phyloP scores from a whole-genome alignment of 2,329 filamentous ascomycete genomes.

The Penicillium sp. region DNA sequence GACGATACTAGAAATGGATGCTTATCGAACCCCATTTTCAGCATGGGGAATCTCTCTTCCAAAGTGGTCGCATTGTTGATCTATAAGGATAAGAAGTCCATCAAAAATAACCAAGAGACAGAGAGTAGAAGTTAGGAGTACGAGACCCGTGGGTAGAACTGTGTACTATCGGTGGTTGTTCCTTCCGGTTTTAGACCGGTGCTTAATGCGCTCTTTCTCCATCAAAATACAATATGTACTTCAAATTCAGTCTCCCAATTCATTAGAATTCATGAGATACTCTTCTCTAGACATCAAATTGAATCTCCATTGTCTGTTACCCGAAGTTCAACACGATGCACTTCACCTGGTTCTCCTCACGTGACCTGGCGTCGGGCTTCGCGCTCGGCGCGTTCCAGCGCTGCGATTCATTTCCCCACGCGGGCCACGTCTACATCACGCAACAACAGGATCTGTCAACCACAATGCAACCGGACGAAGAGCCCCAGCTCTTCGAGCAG shows the following conservation, averaged over 20 bases:
- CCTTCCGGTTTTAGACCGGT: neutral
- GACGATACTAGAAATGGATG: neutral
- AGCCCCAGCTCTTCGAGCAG: slow-evolving; percentile 44
- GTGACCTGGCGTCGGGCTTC: neutral
- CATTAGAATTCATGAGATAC: neutral
- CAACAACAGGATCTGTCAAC: neutral
- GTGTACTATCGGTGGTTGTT: neutral
- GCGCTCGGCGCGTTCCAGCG: slow-evolving; percentile 13
- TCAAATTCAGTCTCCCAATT: neutral
- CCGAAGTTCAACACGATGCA: neutral
- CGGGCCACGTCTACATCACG: neutral
- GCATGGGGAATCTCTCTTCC: too few relatives aligned
- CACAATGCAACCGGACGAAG: slow-evolving; percentile 31
- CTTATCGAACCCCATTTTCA: neutral
- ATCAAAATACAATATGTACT: neutral
- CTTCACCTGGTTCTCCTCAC: neutral
- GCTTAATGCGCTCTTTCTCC: neutral
- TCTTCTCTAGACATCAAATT: neutral
- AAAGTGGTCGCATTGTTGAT: too few relatives aligned
- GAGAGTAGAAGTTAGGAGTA: neutral
- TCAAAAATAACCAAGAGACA: neutral
- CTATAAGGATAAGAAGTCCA: too few relatives aligned
- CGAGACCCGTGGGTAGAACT: neutral
- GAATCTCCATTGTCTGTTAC: neutral
- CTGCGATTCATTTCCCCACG: neutral